Conservation (phyloP, 1,139 yeast species). For the Tardiomyces digboiensis region DNA sequence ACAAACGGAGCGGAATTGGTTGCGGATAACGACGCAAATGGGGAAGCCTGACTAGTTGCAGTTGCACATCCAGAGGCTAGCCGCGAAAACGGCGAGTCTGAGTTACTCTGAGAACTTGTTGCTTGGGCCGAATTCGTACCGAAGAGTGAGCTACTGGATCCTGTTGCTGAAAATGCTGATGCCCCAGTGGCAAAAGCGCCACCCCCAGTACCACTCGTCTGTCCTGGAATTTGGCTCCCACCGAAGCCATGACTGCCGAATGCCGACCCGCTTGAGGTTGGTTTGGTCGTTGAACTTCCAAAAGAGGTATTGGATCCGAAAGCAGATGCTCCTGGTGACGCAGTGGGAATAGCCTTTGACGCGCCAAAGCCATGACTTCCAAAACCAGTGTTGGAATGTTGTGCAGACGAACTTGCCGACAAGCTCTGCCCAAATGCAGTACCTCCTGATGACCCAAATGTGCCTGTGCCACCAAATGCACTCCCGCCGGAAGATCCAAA, state of each 20-base stretch:
- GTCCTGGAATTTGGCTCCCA: neutral
- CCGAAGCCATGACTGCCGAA: constrained; percentile 7
- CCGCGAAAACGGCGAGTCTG: too few species aligned
- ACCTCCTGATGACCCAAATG: constrained; percentile 14
- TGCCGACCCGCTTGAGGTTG: constrained; percentile 3
- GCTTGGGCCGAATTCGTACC: too few species aligned
- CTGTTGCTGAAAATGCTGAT: too few species aligned
- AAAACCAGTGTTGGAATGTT: constrained; percentile 8
- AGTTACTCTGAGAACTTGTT: too few species aligned
- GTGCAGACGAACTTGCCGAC: neutral
- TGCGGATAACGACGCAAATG: too few species aligned
- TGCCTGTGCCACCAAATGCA: constrained; percentile 13
- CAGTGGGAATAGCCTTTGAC: constrained; percentile 2
- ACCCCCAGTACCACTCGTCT: neutral
- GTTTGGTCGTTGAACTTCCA: constrained; percentile 4
- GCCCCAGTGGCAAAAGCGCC: too few species aligned
- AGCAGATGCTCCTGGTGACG: neutral
- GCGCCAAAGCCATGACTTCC: constrained; percentile 12
- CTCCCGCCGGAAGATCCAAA: constrained; percentile 6
- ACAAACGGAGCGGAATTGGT: too few species aligned
- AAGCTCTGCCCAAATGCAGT: constrained; percentile 8
- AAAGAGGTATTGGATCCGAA: constrained; percentile 11
- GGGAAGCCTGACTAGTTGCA: too few species aligned
- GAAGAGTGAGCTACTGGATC: too few species aligned
- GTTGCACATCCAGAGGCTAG: too few species aligned